A percentile compares a stretch with the other conserved stretches of the same genome.
Evolutionary conservation across 2,329 filamentous ascomycete genomes (phyloP).

Genomic region (Neospermospora avenae): DNA sequence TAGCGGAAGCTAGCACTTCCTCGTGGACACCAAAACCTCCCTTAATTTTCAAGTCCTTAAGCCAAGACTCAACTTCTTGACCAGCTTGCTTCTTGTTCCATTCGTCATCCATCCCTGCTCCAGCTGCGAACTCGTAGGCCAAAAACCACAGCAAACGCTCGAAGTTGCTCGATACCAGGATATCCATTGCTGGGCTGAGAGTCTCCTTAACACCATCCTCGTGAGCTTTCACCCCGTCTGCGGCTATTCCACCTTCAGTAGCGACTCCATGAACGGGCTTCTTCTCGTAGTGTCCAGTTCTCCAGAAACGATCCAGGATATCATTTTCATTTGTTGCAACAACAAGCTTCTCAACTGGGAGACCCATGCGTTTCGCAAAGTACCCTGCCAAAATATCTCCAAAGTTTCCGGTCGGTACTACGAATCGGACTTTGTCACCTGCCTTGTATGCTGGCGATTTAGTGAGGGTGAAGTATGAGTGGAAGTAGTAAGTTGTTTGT

Average conservation of each 20-base stretch:
- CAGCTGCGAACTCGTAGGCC: conserved; percentile 65
- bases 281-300: conserved; percentile 87
- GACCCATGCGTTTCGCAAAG: conserved; percentile 86
- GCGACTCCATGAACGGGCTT: conserved; percentile 57
- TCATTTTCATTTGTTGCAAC: conserved; percentile 98
- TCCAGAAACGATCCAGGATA: conserved; percentile 93
- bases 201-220: conserved; percentile 82
- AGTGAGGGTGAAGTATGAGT: conserved; percentile 82
- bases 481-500: conserved; percentile 96
- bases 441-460: conserved; percentile 58
- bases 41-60: conserved; percentile 72
- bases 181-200: conserved; percentile 94
- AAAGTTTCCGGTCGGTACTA: conserved; percentile 95
- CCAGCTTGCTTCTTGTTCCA: conserved; percentile 69
- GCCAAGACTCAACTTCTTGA: conserved; percentile 74
- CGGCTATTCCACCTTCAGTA: conserved; percentile 51
- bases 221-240: conserved; percentile 60
- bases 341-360: conserved; percentile 83
- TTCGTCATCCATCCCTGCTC: conserved; percentile 58
- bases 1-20: conserved; percentile 68
- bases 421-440: conserved; percentile 72
- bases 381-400: conserved; percentile 92
- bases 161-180: conserved; percentile 93
- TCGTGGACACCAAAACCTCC: conserved; percentile 80
- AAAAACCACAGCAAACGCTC: conserved; percentile 94